Conservation (phyloP, 2,329 filamentous ascomycete genomes). For the Pseudogymnoascus sp. region DNA sequence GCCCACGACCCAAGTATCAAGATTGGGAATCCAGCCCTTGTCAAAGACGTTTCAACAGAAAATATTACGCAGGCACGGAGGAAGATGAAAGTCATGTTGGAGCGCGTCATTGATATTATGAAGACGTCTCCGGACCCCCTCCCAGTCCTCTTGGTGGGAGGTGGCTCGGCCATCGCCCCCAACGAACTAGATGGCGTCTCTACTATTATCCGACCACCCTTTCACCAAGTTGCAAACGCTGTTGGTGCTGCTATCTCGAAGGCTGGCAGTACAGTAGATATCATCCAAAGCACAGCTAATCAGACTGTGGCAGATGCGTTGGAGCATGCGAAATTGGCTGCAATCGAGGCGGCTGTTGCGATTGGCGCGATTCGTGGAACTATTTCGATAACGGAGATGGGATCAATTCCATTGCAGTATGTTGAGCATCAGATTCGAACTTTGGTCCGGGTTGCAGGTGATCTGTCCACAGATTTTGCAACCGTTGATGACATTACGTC, state of each 20-base stretch:
- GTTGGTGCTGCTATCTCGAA: conserved; percentile 46
- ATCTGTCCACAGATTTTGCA: conserved; percentile 24
- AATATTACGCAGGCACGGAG: conserved; percentile 20
- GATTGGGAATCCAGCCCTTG: conserved; percentile 17
- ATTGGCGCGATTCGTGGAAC: conserved; percentile 20
- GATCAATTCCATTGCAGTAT: conserved; percentile 21
- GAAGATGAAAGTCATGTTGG: conserved; percentile 39
- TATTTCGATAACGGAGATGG: conserved; percentile 20
- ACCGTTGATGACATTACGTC: conserved; percentile 24
- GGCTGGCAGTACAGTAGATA: conserved; percentile 24
- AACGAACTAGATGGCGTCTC: conserved; percentile 41
- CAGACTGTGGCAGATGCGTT: conserved; percentile 18
- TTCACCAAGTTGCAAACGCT: conserved; percentile 49
- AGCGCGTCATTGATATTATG: conserved; percentile 48
- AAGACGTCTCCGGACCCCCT: conserved; percentile 47
- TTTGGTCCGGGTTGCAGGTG: conserved; percentile 35
- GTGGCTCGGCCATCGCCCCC: conserved; percentile 45
- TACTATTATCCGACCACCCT: conserved; percentile 43
- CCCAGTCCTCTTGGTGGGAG: conserved; percentile 51
- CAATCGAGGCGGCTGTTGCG: conserved; percentile 19
- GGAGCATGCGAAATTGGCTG: conserved; percentile 17
- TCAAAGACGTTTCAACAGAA: conserved; percentile 20
- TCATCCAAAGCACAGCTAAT: conserved; percentile 20
- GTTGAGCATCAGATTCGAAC: conserved; percentile 30
- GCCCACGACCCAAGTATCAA: conserved; percentile 21